Base-by-base conservation (phyloP, 768 basidiomycete species). In the Xerocomellus dryophilus region DNA sequence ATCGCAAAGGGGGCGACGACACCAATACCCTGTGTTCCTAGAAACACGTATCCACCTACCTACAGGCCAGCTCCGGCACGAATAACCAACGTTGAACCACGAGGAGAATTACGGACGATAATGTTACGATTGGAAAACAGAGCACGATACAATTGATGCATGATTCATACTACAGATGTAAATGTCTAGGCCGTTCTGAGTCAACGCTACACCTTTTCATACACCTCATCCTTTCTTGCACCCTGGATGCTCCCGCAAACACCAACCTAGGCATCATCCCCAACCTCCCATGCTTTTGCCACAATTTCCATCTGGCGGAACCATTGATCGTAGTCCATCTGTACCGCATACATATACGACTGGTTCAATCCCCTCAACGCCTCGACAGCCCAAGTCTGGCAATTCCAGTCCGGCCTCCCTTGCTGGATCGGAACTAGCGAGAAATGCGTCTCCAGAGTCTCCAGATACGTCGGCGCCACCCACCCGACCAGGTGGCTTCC, bases 261-360 rank as follows among this genome's bases (percentile, higher is more conserved):
- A 3, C 27, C 29, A 29, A 29, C 9, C 29, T 29, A 29, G 9
- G 29, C 29, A 29, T 29, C 29, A 29, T 29, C 29, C 9, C 29
- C 29, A 29, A 29, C 29, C 29, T 29, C 29, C 29, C 29, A 29
- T 29, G 29, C 29, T 29, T 29, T 29, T 10, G 9, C 18, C 15
- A 43, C 23, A 5, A 58, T 47, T 7, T 41, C 35, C 58, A 59
- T 59, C 20, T 57, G 58, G 2, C 25, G 27, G 11, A 8, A 35
- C 46, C 35, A 57, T 4, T 42, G 45, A 2, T 25, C 31, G 12
- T 44, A 18, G 11, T 50, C 41, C 49, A 56, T 56, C n/a, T 57
- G 55, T 6, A 59, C 58, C 25, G 47, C 54, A 21, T 29, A 59
- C 47, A 57, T 51, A n/a, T 57, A 10, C 5, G 46, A n/a, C 4